Percentiles rank a stretch among this genome's conserved stretches.
Conservation (phyloP, 371 early-diverging fungal genomes). For the Rhizomucor miehei region DNA sequence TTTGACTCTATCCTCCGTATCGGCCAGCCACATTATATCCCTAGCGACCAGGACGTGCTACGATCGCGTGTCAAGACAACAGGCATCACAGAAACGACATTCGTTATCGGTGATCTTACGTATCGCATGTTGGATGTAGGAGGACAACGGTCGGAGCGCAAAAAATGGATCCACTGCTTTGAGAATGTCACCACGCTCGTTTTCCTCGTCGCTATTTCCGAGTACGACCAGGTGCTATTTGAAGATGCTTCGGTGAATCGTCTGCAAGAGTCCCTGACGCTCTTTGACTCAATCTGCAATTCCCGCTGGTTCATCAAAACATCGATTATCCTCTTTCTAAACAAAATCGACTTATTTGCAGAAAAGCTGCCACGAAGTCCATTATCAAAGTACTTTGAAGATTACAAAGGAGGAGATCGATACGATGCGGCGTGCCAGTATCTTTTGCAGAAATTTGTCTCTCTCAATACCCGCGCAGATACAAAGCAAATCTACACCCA, state of each 20-base stretch:
- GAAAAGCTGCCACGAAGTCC: conserved; percentile 66
- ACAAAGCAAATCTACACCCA: conserved; percentile 51
- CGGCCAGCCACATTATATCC: conserved; percentile 65
- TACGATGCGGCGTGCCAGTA: conserved; percentile 59
- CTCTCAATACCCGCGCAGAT: conserved; percentile 30
- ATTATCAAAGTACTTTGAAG: conserved; percentile 68
- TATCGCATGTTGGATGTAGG: conserved; percentile 95
- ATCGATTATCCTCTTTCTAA: conserved; percentile 78
- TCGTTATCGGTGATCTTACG: conserved; percentile 76
- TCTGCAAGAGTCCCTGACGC: conserved; percentile 76
- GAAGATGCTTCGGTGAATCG: conserved; percentile 96
- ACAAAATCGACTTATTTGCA: conserved; percentile 80
- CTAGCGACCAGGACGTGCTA: conserved; percentile 87
- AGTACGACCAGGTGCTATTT: conserved; percentile 90
- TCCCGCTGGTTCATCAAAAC: conserved; percentile 76
- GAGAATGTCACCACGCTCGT: conserved; percentile 93
- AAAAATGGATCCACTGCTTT: conserved; percentile 94
- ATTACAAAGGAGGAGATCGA: conserved; percentile 65
- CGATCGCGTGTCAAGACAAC: conserved; percentile 84
- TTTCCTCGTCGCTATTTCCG: conserved; percentile 88
- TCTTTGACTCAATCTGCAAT: conserved; percentile 80
- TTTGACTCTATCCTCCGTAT: conserved; percentile 88
- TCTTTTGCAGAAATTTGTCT: conserved; percentile 37
- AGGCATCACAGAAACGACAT: conserved; percentile 85
- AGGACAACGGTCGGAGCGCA: conserved; percentile 88